Percentiles rank a stretch among this genome's conserved stretches.
phyloP scores from a whole-genome alignment of 2,329 filamentous ascomycete species.

The Lachnellula willkommii region DNA sequence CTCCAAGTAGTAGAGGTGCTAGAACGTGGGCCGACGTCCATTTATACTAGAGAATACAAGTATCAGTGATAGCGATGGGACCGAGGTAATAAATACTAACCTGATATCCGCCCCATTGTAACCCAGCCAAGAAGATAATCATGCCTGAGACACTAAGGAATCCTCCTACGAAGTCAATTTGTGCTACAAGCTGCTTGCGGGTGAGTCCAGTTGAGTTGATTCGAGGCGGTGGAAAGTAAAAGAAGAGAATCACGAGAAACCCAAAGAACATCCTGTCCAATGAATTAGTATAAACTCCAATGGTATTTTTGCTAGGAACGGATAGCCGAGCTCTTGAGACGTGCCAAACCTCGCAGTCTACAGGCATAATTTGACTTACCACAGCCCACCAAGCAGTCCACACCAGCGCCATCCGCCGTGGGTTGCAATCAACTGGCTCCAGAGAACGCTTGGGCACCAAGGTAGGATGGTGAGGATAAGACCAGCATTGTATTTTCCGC shows the following conservation, averaged over 20 bases:
- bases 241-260: conserved; percentile 45
- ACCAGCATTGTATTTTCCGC: conserved; percentile 55
- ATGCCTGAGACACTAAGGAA: conserved; percentile 45
- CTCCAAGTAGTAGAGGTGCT: conserved; percentile 42
- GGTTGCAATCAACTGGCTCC: conserved; percentile 50
- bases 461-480: conserved; percentile 57
- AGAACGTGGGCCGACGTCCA: conserved; percentile 6
- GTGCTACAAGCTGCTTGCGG: conserved; percentile 35
- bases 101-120: conserved; percentile 52
- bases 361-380: conserved; percentile 17
- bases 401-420: conserved; percentile 48
- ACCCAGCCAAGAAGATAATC: conserved; percentile 45
- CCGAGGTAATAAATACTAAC: background rate
- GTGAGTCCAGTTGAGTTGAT: conserved; percentile 37
- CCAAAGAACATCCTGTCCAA: conserved; percentile 39
- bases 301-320: too few relatives aligned
- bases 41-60: conserved; percentile 18
- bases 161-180: conserved; percentile 48
- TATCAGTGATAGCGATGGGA: background rate
- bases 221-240: conserved; percentile 49
- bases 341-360: too few relatives aligned
- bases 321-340: too few relatives aligned
- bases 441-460: conserved; percentile 56
- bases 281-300: too few relatives aligned
- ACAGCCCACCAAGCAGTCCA: conserved; percentile 47